A percentile compares a stretch with the other conserved stretches of the same genome.
Evolutionary conservation across 805 yeast species (phyloP).

Genomic region (Spathaspora boniae): DNA sequence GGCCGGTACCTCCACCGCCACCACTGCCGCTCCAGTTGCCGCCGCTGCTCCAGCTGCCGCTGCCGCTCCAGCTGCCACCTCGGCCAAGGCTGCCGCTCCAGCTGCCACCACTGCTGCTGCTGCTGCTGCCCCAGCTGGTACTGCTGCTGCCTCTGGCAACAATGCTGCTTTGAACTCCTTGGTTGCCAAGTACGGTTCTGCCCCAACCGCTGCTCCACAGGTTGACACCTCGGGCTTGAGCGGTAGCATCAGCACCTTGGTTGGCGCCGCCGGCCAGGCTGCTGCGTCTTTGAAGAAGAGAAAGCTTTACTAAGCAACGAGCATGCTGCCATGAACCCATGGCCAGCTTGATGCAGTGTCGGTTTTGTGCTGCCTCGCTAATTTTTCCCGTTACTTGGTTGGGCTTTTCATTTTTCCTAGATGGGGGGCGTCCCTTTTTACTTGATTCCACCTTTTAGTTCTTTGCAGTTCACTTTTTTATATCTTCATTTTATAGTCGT

Average conservation of each 20-base stretch:
- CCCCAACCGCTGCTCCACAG: conserved; percentile 10
- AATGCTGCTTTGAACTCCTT: too few relatives aligned
- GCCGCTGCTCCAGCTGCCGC: conserved; percentile 11
- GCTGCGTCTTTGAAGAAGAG: conserved; percentile 8
- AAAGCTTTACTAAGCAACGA: conserved; percentile 5
- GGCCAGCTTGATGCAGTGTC: background rate
- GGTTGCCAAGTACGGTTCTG: conserved; percentile 9
- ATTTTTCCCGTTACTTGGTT: background rate
- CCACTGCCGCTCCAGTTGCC: conserved; percentile 13
- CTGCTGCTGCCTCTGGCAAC: conserved; percentile 13
- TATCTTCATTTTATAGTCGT: background rate
- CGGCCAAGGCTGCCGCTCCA: conserved; percentile 12
- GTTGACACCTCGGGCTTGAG: conserved; percentile 9
- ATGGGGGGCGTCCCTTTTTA: too few relatives aligned
- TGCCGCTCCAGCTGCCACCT: conserved; percentile 9
- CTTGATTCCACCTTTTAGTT: background rate
- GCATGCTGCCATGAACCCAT: background rate
- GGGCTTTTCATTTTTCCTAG: background rate
- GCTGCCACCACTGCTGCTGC: conserved; percentile 9
- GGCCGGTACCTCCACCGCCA: conserved; percentile 18
- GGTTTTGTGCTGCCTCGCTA: background rate
- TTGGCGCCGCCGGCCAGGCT: conserved; percentile 8
- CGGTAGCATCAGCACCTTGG: conserved; percentile 10
- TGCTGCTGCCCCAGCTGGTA: conserved; percentile 11
- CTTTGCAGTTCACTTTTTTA: background rate